phyloP scores from a whole-genome alignment of 345 rosid species.

The Brassica juncea region DNA sequence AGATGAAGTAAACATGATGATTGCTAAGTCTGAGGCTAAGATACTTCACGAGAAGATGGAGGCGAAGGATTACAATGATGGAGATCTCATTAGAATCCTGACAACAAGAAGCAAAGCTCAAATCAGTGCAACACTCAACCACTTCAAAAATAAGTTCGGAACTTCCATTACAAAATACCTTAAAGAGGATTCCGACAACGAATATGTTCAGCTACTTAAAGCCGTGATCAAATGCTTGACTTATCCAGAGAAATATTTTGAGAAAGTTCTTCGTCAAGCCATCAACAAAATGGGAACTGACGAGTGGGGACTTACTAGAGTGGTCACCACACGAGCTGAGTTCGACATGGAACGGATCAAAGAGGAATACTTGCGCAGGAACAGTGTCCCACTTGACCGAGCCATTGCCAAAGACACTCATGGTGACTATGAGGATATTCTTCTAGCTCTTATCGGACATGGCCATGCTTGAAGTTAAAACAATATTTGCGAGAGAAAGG shows the following conservation, averaged over 20 bases:
- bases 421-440: slow-evolving; percentile 81
- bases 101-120: slow-evolving; percentile 87
- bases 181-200: slow-evolving; percentile 66
- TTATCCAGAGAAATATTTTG: slow-evolving; percentile 82
- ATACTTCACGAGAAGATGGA: slow-evolving; percentile 70
- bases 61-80: slow-evolving; percentile 66
- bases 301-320: slow-evolving; percentile 85
- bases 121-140: slow-evolving; percentile 70
- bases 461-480: slow-evolving; percentile 46
- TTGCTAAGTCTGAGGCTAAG: slow-evolving; percentile 86
- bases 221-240: slow-evolving; percentile 78
- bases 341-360: slow-evolving; percentile 78
- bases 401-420: slow-evolving; percentile 72
- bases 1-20: slow-evolving; percentile 26
- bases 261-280: slow-evolving; percentile 68
- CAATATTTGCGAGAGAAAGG: not conserved
- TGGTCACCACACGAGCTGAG: slow-evolving; percentile 76
- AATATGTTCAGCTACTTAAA: slow-evolving; percentile 69
- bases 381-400: slow-evolving; percentile 67
- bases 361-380: slow-evolving; percentile 75
- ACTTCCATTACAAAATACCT: slow-evolving; percentile 72
- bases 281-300: slow-evolving; percentile 82
- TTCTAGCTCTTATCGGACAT: slow-evolving; percentile 71
- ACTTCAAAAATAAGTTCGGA: slow-evolving; percentile 66
- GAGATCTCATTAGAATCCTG: slow-evolving; percentile 76